A percentile compares a stretch with the other conserved stretches of the same genome.
Evolutionary conservation across 1,284 basidiomycete species (phyloP).

Genomic region (Ustilago vetiveriae): DNA sequence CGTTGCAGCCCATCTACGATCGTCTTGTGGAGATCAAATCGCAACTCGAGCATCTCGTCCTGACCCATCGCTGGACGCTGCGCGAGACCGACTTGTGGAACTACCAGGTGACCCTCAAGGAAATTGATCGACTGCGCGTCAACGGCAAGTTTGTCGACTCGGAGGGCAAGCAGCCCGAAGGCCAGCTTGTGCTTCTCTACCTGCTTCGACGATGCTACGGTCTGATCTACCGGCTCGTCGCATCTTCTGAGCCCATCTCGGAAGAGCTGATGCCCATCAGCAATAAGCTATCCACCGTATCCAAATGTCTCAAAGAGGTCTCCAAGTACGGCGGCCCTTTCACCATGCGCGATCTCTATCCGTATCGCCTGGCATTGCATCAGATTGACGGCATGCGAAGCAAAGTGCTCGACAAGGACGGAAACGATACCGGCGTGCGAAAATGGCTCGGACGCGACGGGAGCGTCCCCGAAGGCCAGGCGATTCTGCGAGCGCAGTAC

Average conservation of each 20-base stretch:
- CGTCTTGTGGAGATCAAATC: conserved; percentile 84
- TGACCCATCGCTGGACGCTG: conserved; percentile 96
- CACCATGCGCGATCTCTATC: conserved; percentile 93
- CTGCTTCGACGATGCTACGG: conserved; percentile 94
- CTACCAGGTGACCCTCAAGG: conserved; percentile 90
- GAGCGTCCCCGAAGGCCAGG: conserved; percentile 91
- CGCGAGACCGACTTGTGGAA: conserved; percentile 84
- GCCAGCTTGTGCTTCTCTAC: conserved; percentile 92
- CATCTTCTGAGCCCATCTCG: conserved; percentile 98
- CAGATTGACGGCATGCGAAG: conserved; percentile 93
- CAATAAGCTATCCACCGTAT: conserved; percentile 71
- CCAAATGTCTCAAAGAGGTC: conserved; percentile 94
- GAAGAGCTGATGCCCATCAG: conserved; percentile 93
- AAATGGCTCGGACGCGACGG: conserved; percentile 73
- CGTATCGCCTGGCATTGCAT: conserved; percentile 93
- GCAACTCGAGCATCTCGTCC: conserved; percentile 85
- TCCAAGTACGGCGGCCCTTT: conserved; percentile 96
- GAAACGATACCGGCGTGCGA: conserved; percentile 60
- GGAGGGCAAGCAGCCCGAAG: conserved; percentile 87
- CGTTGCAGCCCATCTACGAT: conserved; percentile 93
- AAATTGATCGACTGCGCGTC: conserved; percentile 95
- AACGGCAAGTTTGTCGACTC: conserved; percentile 96
- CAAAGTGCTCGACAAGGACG: conserved; percentile 81
- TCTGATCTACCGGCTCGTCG: conserved; percentile 90
- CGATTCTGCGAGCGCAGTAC: conserved; percentile 92